Evolutionary conservation across 108 stramenopile species (phyloP).

Genomic region (Cyclostephanos tholiformis): DNA sequence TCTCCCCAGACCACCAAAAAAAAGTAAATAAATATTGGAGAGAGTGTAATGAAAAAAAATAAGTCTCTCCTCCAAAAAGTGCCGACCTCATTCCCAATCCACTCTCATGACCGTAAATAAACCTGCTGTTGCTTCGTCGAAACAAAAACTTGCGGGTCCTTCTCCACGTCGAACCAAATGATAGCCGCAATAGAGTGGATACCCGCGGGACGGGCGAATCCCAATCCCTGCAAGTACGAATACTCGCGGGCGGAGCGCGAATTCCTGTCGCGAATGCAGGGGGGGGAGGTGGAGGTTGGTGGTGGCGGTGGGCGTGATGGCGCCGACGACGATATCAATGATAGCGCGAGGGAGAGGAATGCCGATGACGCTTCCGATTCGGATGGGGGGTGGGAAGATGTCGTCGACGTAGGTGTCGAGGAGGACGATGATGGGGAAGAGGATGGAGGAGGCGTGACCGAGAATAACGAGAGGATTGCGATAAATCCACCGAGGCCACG

Average conservation of each 20-base stretch:
- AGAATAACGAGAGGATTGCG: slow-evolving; percentile 8
- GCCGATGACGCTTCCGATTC: slow-evolving; percentile 2
- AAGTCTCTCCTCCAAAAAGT: no score
- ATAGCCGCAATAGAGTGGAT: slow-evolving; percentile 80
- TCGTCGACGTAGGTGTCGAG: slow-evolving; percentile 11
- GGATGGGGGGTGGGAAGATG: slow-evolving; percentile 38
- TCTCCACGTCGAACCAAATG: no score
- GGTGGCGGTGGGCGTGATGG: slow-evolving; percentile 33
- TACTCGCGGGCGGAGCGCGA: slow-evolving; percentile 73
- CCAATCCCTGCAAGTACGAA: slow-evolving; percentile 83
- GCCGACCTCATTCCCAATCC: no score
- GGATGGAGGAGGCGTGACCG: slow-evolving; percentile 25
- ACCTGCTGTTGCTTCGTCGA: no score
- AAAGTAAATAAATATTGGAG: no score
- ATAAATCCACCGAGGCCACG: slow-evolving; percentile 5
- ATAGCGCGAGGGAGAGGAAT: slow-evolving; percentile 2
- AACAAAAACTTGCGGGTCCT: no score
- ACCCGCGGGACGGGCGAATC: slow-evolving; percentile 83
- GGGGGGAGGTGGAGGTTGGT: slow-evolving; percentile 40
- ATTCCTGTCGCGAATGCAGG: slow-evolving; percentile 53
- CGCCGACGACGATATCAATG: slow-evolving; percentile 5
- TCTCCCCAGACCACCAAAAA: no score
- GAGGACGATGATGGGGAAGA: slow-evolving; percentile 18
- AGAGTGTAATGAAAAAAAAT: no score
- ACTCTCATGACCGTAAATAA: no score